Percentiles rank a stretch among this genome's conserved stretches.
Conservation (phyloP, 257 asterid species). For the Gentiana straminea region DNA sequence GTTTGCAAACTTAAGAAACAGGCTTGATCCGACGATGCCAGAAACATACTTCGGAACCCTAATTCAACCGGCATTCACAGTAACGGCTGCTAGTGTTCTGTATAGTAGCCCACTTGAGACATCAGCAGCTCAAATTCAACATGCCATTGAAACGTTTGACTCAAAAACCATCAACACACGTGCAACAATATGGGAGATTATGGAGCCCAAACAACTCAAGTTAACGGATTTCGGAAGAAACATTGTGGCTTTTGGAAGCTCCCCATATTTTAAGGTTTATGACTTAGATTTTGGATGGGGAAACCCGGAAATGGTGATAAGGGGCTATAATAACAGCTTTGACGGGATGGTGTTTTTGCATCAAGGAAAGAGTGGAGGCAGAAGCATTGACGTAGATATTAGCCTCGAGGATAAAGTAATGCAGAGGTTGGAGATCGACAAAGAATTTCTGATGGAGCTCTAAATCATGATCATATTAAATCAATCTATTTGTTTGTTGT, state of each 20-base stretch:
- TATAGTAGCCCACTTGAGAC: constrained; percentile 38
- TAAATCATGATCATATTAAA: too few species aligned
- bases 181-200: constrained; percentile 76
- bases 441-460: constrained; percentile 53
- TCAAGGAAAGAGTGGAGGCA: constrained; percentile 79
- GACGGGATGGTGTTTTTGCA: constrained; percentile 95
- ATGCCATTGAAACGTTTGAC: constrained; percentile 56
- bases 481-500: too few species aligned
- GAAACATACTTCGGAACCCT: constrained; percentile 91
- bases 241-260: constrained; percentile 96
- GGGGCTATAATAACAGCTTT: constrained; percentile 88
- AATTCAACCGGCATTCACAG: constrained; percentile 92
- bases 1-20: constrained; percentile 77
- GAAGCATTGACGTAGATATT: constrained; percentile 94
- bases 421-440: constrained; percentile 85
- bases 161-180: constrained; percentile 55
- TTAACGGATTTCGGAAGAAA: constrained; percentile 88
- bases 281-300: constrained; percentile 94
- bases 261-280: constrained; percentile 91
- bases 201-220: constrained; percentile 63
- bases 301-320: constrained; percentile 73
- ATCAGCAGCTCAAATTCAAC: constrained; percentile 60
- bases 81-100: constrained; percentile 66
- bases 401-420: constrained; percentile 57
- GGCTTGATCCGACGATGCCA: constrained; percentile 91